Percentiles rank a stretch among this genome's conserved stretches.
Evolutionary conservation across 2,329 filamentous ascomycete species (phyloP).

Genomic region (Neofusicoccum ribis): DNA sequence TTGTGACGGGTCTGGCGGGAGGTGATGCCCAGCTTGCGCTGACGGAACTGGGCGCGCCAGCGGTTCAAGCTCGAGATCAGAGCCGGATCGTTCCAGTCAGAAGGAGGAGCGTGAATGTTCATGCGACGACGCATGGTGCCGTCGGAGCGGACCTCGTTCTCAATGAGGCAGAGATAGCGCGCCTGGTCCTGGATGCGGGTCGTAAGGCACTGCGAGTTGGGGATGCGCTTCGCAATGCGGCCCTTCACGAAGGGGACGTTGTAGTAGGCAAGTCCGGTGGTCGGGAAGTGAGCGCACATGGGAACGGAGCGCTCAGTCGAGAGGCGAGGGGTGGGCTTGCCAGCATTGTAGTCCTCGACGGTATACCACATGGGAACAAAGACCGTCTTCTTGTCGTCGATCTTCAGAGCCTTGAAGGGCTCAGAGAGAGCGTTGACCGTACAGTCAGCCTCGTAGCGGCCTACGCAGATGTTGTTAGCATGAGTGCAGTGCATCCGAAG

Average conservation of each 20-base stretch:
- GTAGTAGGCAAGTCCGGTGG: neutral
- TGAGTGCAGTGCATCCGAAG: too few species aligned
- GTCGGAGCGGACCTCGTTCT: neutral
- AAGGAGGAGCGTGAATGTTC: slow-evolving; percentile 9
- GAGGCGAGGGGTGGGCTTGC: neutral
- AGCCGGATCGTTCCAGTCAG: neutral
- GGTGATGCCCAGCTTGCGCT: neutral
- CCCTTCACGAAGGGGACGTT: neutral
- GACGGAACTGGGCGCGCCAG: slow-evolving; percentile 15
- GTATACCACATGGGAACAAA: neutral
- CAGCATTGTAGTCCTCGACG: neutral
- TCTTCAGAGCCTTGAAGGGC: neutral
- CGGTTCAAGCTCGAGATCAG: neutral
- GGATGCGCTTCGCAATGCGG: neutral
- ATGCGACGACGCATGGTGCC: neutral
- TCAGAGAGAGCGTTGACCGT: neutral
- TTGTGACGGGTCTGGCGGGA: neutral
- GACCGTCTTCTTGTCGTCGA: neutral
- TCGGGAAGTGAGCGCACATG: slow-evolving; percentile 7
- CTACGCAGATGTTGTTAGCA: neutral
- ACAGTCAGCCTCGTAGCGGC: neutral
- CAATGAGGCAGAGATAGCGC: slow-evolving; percentile 3
- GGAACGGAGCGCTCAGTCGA: slow-evolving; percentile 7
- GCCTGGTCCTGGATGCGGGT: slow-evolving; percentile 1
- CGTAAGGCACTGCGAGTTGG: neutral